A percentile compares a stretch with the other conserved stretches of the same genome.
Evolutionary conservation across 345 rosid genomes (phyloP).

Genomic region (Gossypium herbaceum): DNA sequence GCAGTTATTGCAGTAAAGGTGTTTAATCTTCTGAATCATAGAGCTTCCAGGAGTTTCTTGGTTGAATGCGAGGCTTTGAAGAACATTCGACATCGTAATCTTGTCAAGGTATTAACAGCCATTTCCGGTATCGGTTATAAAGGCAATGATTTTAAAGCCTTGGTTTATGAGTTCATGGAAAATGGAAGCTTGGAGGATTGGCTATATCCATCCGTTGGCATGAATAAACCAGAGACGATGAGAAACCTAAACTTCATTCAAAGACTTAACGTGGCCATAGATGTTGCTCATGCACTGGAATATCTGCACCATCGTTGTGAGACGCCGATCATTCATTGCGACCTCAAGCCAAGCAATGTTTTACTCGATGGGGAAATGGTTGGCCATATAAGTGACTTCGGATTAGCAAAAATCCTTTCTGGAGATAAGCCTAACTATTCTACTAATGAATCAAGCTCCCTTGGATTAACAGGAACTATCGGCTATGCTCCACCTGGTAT

Average conservation of each 20-base stretch:
- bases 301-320: constrained; percentile 21
- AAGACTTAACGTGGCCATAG: neutral
- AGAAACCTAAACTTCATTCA: neutral
- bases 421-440: too few relatives aligned
- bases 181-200: constrained; percentile 16
- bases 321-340: neutral
- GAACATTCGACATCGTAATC: constrained; percentile 38
- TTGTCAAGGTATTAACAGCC: constrained; percentile 22
- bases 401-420: neutral
- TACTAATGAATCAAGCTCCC: too few relatives aligned
- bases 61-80: constrained; percentile 19
- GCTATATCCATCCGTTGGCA: neutral
- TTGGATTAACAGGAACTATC: too few relatives aligned
- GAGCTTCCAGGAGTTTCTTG: constrained; percentile 28
- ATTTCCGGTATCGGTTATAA: neutral
- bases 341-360: constrained; percentile 17
- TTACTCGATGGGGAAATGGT: constrained; percentile 11
- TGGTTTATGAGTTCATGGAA: constrained; percentile 12
- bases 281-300: constrained; percentile 15
- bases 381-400: constrained; percentile 4
- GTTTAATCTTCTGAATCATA: constrained; percentile 30
- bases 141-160: constrained; percentile 7
- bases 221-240: neutral
- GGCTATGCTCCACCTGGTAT: too few relatives aligned
- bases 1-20: constrained; percentile 29